A percentile compares a stretch with the other conserved stretches of the same genome.
These are phyloP conservation scores for Raffaelea albimanens DNA, from an alignment of 2,329 filamentous ascomycete genomes.

Conservation along the genomic window DNA sequence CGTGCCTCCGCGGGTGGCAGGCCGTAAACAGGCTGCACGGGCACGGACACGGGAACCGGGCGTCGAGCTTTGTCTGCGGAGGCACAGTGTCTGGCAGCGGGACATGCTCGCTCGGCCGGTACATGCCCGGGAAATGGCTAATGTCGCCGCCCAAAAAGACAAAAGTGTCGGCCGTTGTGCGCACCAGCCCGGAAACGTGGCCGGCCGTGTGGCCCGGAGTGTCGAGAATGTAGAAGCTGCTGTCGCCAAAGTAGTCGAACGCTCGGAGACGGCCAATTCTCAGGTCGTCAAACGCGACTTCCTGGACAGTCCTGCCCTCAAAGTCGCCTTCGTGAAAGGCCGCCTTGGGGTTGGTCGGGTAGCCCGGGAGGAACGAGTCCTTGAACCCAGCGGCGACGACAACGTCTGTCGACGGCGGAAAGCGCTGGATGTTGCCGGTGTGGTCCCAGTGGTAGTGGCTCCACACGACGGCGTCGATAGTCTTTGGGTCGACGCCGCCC, in stretches of 20 bases:
- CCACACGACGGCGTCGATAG: constrained; percentile 15
- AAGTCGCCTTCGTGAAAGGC: constrained; percentile 10
- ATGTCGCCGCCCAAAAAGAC: constrained; percentile 33
- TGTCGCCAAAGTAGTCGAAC: constrained; percentile 16
- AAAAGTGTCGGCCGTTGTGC: constrained; percentile 25
- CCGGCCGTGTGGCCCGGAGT: constrained; percentile 15
- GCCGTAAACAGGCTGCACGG: neutral
- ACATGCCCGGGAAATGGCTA: constrained; percentile 28
- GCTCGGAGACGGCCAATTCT: constrained; percentile 18
- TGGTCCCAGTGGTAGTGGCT: constrained; percentile 18
- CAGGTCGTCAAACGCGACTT: constrained; percentile 13
- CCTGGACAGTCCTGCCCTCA: constrained; percentile 8
- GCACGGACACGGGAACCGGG: neutral
- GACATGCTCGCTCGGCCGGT: constrained; percentile 24
- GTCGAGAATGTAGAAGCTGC: constrained; percentile 16
- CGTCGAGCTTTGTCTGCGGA: constrained; percentile 22
- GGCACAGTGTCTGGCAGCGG: constrained; percentile 25
- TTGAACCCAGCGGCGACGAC: constrained; percentile 17
- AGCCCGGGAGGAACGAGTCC: constrained; percentile 12
- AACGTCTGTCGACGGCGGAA: constrained; percentile 13
- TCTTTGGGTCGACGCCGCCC: constrained; percentile 6
- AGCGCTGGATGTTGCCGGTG: constrained; percentile 13
- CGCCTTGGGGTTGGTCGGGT: constrained; percentile 12
- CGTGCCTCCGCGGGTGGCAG: neutral
- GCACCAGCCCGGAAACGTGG: constrained; percentile 26